Conservation (phyloP, 1,284 basidiomycete genomes). For the Phlebopus sp. region DNA sequence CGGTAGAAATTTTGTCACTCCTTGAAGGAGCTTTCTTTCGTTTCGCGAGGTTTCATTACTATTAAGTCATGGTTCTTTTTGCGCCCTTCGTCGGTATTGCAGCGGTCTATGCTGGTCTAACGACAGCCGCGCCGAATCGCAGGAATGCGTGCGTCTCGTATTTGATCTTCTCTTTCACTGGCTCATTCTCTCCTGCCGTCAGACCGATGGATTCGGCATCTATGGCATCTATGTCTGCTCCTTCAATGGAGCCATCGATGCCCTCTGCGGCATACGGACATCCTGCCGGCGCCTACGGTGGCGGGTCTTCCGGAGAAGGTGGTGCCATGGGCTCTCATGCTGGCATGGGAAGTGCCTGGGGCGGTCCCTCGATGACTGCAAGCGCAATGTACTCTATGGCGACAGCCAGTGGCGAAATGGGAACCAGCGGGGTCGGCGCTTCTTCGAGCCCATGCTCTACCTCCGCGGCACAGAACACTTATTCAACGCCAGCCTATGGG, state of each 20-base stretch:
- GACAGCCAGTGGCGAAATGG: neutral
- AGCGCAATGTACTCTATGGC: neutral
- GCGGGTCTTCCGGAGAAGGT: neutral
- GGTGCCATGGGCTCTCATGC: neutral
- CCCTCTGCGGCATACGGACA: conserved; percentile 1
- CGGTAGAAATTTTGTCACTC: too few species aligned
- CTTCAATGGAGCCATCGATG: neutral
- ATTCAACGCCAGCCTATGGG: conserved; percentile 53
- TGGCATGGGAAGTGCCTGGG: neutral
- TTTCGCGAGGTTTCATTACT: conserved; percentile 46
- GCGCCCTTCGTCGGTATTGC: conserved; percentile 50
- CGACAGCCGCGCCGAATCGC: conserved; percentile 48
- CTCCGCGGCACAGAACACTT: conserved; percentile 32
- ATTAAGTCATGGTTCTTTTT: conserved; percentile 55
- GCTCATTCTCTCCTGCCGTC: neutral
- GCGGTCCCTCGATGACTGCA: neutral
- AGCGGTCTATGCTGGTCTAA: conserved; percentile 50
- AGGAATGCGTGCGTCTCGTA: conserved; percentile 38
- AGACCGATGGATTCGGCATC: conserved; percentile 2
- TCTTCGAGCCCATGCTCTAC: conserved; percentile 19
- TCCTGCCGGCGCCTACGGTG: neutral
- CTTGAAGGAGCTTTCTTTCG: conserved; percentile 60
- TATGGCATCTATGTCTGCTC: neutral
- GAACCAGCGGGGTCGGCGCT: neutral
- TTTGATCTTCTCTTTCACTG: neutral